Conservation (phyloP, 2,329 filamentous ascomycete species). For the Arthrobotrys pseudoclavata region DNA sequence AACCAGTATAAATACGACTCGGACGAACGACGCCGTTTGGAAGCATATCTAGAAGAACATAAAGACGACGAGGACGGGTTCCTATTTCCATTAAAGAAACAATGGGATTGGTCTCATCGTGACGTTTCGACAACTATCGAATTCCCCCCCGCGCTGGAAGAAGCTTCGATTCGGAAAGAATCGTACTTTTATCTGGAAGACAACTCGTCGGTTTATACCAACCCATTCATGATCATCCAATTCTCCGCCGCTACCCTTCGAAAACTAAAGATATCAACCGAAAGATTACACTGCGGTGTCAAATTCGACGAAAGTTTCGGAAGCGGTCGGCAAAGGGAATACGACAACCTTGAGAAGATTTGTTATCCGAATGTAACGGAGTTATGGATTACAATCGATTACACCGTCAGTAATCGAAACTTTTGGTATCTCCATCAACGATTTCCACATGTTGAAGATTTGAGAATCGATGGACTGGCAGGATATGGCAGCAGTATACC, state of each 20-base stretch:
- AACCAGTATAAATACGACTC: conserved; percentile 28
- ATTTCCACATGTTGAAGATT: conserved; percentile 36
- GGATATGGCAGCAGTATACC: conserved; percentile 10
- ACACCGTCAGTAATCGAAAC: conserved; percentile 5
- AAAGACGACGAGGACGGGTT: conserved; percentile 23
- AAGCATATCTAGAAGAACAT: conserved; percentile 18
- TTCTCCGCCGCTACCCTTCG: conserved; percentile 22
- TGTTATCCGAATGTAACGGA: conserved; percentile 33
- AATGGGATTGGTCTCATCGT: conserved; percentile 22
- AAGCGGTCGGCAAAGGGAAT: conserved; percentile 8
- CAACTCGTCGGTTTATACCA: conserved; percentile 27
- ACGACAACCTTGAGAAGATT: conserved; percentile 9
- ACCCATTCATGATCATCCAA: conserved; percentile 28
- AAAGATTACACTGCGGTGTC: conserved; percentile 20
- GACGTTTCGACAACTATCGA: conserved; percentile 22
- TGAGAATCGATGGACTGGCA: conserved; percentile 32
- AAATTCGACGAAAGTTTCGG: conserved; percentile 18
- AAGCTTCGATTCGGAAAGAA: conserved; percentile 15
- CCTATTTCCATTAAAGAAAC: conserved; percentile 11
- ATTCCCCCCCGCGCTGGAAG: conserved; percentile 20
- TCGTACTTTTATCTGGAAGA: conserved; percentile 18
- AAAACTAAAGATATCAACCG: conserved; percentile 27
- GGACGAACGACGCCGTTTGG: conserved; percentile 15
- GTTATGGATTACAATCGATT: conserved; percentile 14
- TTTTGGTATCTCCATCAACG: conserved; percentile 32